Evolutionary conservation across 116 monocot species (phyloP), one percentile per base, ranked within the genome.

Genomic region (Thalassia testudinum): DNA sequence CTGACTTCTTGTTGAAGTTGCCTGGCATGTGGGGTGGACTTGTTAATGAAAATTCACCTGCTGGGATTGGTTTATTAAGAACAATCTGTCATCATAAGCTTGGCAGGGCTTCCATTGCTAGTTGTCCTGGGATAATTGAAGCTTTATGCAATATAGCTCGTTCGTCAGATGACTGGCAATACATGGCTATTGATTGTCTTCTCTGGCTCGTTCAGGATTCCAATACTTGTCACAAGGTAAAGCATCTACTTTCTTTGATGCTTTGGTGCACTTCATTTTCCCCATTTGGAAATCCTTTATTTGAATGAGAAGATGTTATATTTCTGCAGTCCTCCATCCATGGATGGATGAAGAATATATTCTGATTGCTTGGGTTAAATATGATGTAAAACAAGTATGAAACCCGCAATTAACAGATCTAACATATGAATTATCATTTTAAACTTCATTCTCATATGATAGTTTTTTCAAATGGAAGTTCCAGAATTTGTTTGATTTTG

Each of bases 111-210:
- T 30, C 78, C 34, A 77, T 89, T 63, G 79, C 85, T 52, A 77
- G 62, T 26, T 77, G 67, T 59, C 50, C 76, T 22, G 70, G 72
- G 56, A 58, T 85, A 17, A 62, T 82, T 61, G 97, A 97, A 54
- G 85, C 97, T 44, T 61, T 97, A 7, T 85, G 97, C 63, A 82
- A 85, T 50, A 82, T 97, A 58, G 88, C 82, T 26, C 65, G 82
- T 5, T 97, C 97, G 20, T 97, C 97, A 21, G 97, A 97, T 77
- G 97, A 97, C 34, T 97, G 97, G 97, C 97, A 97, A 47, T 97
- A 75, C 49, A 97, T 97, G 99, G 90, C 86, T 37, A 75, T 90
- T 71, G 90, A 99, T 59, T 99, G 99, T 70, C 80, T 99, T 64
- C 60, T 97, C 22, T 90, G 84, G 89, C 68, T 97, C 27, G 64